These are phyloP conservation scores for Knufia petricola DNA, from an alignment of 2,329 filamentous ascomycete genomes.

Conservation along the genomic window DNA sequence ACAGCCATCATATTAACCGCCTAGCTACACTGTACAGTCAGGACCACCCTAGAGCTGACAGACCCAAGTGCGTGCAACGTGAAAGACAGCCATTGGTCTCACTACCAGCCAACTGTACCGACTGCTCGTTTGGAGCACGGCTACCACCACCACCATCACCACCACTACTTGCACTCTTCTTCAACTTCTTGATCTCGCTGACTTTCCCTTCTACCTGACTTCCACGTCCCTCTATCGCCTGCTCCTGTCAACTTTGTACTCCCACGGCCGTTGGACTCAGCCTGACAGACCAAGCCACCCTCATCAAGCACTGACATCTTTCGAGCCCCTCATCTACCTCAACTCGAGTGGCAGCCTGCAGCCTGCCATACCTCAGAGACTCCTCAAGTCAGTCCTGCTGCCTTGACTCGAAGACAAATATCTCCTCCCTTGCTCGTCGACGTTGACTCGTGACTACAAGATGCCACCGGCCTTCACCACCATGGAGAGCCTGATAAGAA, in stretches of 20 bases:
- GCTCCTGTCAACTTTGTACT: not conserved
- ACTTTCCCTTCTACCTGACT: not conserved
- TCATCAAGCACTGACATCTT: not conserved
- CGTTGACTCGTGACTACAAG: not conserved
- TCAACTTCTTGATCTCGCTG: not conserved
- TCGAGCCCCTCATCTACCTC: constrained; percentile 12
- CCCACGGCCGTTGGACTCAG: not conserved
- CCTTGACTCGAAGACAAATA: not conserved
- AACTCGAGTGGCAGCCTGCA: constrained; percentile 1
- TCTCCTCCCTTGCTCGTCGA: not conserved
- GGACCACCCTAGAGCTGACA: not conserved
- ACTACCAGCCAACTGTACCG: not conserved
- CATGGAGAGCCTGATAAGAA: not conserved
- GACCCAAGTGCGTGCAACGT: constrained; percentile 3
- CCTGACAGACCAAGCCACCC: too few species aligned
- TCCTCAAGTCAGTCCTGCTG: not conserved
- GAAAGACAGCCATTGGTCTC: constrained; percentile 4
- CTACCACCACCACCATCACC: not conserved
- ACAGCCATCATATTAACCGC: not conserved
- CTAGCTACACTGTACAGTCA: not conserved
- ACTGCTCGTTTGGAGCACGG: not conserved
- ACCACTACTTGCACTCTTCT: not conserved
- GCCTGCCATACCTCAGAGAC: not conserved
- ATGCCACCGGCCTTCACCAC: not conserved
- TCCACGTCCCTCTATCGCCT: not conserved